phyloP scores from a whole-genome alignment of 2,329 filamentous ascomycete species.

The Exserohilum turcica region DNA sequence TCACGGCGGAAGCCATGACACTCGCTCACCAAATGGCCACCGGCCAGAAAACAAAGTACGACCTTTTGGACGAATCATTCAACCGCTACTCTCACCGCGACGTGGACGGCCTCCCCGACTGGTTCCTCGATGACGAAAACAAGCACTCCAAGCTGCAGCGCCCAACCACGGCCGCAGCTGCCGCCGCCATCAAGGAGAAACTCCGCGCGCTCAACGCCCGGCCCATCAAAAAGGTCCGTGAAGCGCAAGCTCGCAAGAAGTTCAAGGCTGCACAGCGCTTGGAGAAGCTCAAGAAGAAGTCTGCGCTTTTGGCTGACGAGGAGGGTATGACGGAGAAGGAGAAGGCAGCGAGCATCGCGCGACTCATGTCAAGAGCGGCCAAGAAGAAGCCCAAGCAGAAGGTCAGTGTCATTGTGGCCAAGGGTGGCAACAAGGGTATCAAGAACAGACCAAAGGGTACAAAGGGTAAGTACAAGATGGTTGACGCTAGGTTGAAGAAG shows the following conservation, averaged over 20 bases:
- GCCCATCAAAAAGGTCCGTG: conserved; percentile 98
- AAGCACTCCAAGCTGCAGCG: conserved; percentile 82
- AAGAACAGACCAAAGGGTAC: conserved; percentile 86
- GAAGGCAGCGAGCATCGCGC: conserved; percentile 83
- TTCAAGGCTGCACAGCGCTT: conserved; percentile 87
- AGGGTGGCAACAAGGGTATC: conserved; percentile 81
- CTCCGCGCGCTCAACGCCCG: conserved; percentile 88
- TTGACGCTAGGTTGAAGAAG: conserved; percentile 95
- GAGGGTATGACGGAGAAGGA: conserved; percentile 95
- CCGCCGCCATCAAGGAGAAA: conserved; percentile 93
- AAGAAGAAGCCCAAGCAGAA: conserved; percentile 85
- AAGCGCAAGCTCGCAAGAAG: conserved; percentile 96
- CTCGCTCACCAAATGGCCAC: conserved; percentile 90
- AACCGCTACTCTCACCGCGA: conserved; percentile 93
- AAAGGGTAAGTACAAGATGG: conserved; percentile 97
- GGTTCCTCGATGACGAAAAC: conserved; percentile 94
- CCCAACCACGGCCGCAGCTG: conserved; percentile 90
- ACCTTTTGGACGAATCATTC: conserved; percentile 88
- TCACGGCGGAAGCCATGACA: conserved; percentile 99
- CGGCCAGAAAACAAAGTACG: conserved; percentile 77
- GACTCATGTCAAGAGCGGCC: conserved; percentile 77
- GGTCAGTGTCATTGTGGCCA: conserved; percentile 87
- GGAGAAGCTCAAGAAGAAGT: conserved; percentile 97
- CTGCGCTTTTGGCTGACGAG: conserved; percentile 83
- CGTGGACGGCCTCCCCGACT: conserved; percentile 88